A percentile compares a stretch with the other conserved stretches of the same genome.
Evolutionary conservation across 2,329 filamentous ascomycete species (phyloP).

Genomic region (Xylariaceae sp.): DNA sequence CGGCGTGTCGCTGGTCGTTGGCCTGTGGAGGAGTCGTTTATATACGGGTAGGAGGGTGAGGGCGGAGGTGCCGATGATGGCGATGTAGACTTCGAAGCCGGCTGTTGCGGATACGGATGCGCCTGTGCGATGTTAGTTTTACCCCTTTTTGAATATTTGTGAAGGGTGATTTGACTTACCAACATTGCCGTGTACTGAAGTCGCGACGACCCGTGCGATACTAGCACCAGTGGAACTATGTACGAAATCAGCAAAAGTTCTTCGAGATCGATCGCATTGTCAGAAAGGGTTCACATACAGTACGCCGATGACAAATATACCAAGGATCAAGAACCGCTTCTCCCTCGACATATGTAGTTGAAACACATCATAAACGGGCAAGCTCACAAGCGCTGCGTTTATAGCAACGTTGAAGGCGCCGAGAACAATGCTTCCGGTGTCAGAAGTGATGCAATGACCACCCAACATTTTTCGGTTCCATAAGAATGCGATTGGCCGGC

Average conservation of each 20-base stretch:
- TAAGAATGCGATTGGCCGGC: conserved; percentile 11
- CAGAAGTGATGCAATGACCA: conserved; percentile 11
- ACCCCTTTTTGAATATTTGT: background rate
- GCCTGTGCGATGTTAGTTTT: conserved; percentile 9
- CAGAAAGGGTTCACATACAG: conserved; percentile 10
- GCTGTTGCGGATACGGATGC: conserved; percentile 13
- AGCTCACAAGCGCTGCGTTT: conserved; percentile 8
- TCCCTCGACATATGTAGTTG: conserved; percentile 12
- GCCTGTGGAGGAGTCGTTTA: conserved; percentile 3
- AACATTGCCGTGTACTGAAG: conserved; percentile 12
- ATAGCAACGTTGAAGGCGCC: conserved; percentile 13
- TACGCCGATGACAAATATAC: conserved; percentile 18
- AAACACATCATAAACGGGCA: conserved; percentile 17
- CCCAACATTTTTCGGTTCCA: conserved; percentile 11
- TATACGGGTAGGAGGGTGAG: conserved; percentile 15
- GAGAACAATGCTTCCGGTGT: conserved; percentile 5
- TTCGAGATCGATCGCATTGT: background rate
- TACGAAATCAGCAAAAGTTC: conserved; percentile 1
- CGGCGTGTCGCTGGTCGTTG: conserved; percentile 5
- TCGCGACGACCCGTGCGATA: conserved; percentile 12
- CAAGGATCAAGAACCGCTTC: conserved; percentile 3
- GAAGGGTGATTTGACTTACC: conserved; percentile 7
- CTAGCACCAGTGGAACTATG: conserved; percentile 13
- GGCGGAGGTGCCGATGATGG: conserved; percentile 16
- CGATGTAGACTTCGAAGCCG: conserved; percentile 17